These are phyloP conservation scores for Calonectria montana DNA, from an alignment of 2,329 filamentous ascomycete species.

Conservation along the genomic window DNA sequence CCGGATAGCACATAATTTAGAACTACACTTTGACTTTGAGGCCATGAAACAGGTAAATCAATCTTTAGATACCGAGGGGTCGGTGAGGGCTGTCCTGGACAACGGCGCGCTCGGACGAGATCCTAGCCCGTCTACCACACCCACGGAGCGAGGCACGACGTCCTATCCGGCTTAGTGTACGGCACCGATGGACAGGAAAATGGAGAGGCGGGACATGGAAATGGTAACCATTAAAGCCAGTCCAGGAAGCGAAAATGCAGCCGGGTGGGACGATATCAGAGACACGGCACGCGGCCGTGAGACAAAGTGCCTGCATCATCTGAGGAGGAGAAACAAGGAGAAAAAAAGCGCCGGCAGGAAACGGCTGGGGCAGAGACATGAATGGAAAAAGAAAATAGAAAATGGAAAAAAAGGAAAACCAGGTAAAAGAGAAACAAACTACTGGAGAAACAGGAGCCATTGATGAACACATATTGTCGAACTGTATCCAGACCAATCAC, in stretches of 20 bases:
- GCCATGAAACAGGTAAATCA: neutral
- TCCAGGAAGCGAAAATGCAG: neutral
- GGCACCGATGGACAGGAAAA: neutral
- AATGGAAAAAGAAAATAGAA: neutral
- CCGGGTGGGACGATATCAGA: neutral
- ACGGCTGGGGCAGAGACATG: constrained; percentile 2
- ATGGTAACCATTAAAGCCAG: neutral
- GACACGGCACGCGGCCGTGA: constrained; percentile 4
- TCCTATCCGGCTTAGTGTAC: neutral
- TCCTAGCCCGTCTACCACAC: neutral
- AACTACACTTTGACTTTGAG: neutral
- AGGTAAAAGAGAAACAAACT: neutral
- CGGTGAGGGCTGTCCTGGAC: neutral
- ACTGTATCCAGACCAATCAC: neutral
- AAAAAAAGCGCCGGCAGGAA: neutral
- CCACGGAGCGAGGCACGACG: neutral
- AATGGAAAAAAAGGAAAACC: neutral
- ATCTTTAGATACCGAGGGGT: neutral
- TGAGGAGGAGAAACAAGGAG: neutral
- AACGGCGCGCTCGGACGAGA: neutral
- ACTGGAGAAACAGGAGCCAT: neutral
- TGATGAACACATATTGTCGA: neutral
- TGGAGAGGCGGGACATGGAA: neutral
- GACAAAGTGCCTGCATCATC: constrained; percentile 7
- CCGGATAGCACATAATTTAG: neutral